Evolutionary conservation across 129 eudicot species (phyloP), one percentile per base, ranked within the genome.

Genomic region (Pulicaria dysenterica): DNA sequence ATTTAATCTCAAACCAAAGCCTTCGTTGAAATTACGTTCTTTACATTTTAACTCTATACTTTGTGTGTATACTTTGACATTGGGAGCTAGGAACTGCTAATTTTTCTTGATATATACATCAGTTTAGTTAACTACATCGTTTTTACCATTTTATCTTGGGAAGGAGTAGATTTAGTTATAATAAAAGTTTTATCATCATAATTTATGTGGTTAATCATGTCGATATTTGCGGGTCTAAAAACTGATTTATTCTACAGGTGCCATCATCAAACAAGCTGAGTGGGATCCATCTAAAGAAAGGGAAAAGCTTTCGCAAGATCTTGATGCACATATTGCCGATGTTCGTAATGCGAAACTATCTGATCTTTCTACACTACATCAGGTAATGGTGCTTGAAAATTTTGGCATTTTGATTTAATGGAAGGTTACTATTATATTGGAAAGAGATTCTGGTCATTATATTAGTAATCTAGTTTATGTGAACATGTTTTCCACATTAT

Each of bases 231-330:
- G 60, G 60, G 60, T 5, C 60, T 55, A 55, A 55, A 16, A 55
- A 24, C 31, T 24, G 37, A 55, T 12, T 16, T 5, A 55, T 7
- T 16, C 38, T 69, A 69, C 76, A 90, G 96, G 86, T 73, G 85
- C 82, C 66, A 43, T 73, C 60, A 77, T 90, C 72, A 75, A 75
- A 54, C 96, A 86, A 78, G 87, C 96, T 43, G 79, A 87, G 66
- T 90, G 96, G 95, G 87, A 90, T 64, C 17, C 89, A 56, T 58
- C 89, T 41, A 90, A 77, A 83, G 84, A 70, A 56, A 80, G 87
- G 79, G 89, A 88, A 47, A 90, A 87, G 74, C 84, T 87, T 73
- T 66, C 74, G 54, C 88, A 85, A 74, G 96, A 87, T 70, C 73
- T 87, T 47, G 96, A 90, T 84, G 87, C 85, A 19, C 87, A 90